These are phyloP conservation scores for Gossypium anomalum DNA, from an alignment of 345 rosid species.

Conservation along the genomic window DNA sequence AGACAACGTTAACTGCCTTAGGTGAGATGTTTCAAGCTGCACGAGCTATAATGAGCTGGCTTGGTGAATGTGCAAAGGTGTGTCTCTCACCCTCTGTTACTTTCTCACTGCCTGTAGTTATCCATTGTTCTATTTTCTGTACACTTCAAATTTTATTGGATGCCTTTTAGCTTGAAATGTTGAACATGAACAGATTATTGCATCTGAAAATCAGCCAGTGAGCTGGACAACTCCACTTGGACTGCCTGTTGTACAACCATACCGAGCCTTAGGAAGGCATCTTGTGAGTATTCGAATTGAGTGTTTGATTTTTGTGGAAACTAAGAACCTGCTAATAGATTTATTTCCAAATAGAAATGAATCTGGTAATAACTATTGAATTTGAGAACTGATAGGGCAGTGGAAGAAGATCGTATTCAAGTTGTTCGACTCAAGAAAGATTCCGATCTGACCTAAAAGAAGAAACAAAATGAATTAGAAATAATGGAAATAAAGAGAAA, in stretches of 20 bases:
- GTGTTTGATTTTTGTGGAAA: not conserved
- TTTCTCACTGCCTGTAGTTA: slow-evolving; percentile 6
- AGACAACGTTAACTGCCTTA: slow-evolving; percentile 83
- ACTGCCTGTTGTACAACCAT: slow-evolving; percentile 99
- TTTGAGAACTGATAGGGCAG: not conserved
- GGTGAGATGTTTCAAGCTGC: slow-evolving; percentile 99
- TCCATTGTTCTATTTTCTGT: not conserved
- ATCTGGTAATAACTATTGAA: not conserved
- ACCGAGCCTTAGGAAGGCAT: slow-evolving; percentile 65
- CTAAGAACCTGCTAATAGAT: not conserved
- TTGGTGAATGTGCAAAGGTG: slow-evolving; percentile 97
- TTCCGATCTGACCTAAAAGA: no score
- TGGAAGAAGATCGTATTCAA: no score
- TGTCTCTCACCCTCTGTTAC: slow-evolving; percentile 10
- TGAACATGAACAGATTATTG: slow-evolving; percentile 57
- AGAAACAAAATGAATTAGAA: no score
- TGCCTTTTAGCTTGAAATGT: slow-evolving; percentile 15
- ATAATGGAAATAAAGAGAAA: no score
- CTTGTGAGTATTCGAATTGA: slow-evolving; percentile 44
- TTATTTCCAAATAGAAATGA: not conserved
- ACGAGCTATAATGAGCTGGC: slow-evolving; percentile 87
- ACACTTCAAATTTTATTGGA: not conserved
- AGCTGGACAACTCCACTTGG: slow-evolving; percentile 95
- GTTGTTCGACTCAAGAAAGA: no score
- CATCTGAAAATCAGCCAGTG: slow-evolving; percentile 85